phyloP scores from a whole-genome alignment of 805 yeast genomes.

The Candida takata region DNA sequence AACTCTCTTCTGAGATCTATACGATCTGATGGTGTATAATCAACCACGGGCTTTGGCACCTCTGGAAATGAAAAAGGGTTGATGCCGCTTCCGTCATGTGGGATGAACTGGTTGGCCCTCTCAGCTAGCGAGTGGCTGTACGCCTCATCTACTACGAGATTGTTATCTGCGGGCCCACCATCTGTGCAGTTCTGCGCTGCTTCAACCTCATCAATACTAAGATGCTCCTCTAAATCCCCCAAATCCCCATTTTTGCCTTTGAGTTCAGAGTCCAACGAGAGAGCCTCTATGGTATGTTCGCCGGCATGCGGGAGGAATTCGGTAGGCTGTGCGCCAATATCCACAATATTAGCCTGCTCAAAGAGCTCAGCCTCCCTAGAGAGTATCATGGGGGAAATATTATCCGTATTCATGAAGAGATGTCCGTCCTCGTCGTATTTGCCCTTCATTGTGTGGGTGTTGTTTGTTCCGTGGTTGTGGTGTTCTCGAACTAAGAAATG shows the following conservation, averaged over 20 bases:
- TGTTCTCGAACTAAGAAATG: no score
- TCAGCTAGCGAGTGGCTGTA: slow-evolving; percentile 27
- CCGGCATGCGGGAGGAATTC: slow-evolving; percentile 12
- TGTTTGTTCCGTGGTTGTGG: no score
- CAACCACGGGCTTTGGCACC: slow-evolving; percentile 34
- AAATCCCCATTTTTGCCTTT: slow-evolving; percentile 2
- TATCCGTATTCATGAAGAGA: background rate
- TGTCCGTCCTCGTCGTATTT: no score
- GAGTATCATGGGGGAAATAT: slow-evolving; percentile 9
- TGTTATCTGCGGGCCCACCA: slow-evolving; percentile 27
- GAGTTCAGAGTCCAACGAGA: background rate
- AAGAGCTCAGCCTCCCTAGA: slow-evolving; percentile 26
- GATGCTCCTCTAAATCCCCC: slow-evolving; percentile 14
- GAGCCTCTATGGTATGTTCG: slow-evolving; percentile 2
- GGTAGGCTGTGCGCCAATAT: slow-evolving; percentile 24
- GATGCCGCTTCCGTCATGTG: slow-evolving; percentile 7
- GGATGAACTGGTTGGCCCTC: slow-evolving; percentile 28
- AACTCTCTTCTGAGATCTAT: slow-evolving; percentile 34
- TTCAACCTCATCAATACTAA: slow-evolving; percentile 42
- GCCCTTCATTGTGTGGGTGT: no score
- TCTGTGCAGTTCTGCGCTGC: slow-evolving; percentile 7
- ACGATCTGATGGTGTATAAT: slow-evolving; percentile 35
- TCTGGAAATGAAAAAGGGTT: slow-evolving; percentile 21
- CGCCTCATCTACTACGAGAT: slow-evolving; percentile 27
- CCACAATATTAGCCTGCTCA: slow-evolving; percentile 27